These are phyloP conservation scores for Cladophialophora carrionii DNA, from an alignment of 2,329 filamentous ascomycete genomes.

Conservation along the genomic window DNA sequence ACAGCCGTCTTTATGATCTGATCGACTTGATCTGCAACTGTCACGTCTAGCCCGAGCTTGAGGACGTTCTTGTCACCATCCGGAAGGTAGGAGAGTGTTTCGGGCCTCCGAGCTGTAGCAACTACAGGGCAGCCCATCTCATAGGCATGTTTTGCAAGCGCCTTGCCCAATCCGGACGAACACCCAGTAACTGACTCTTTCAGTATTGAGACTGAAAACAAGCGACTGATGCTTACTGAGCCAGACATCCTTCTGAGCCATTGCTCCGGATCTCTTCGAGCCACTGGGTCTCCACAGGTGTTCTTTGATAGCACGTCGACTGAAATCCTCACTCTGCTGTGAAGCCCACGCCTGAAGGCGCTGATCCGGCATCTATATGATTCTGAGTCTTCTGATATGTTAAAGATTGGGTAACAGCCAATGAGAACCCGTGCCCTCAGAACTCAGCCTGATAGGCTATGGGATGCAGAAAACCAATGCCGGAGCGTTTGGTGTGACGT, in stretches of 20 bases:
- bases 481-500: slow-evolving; percentile 10
- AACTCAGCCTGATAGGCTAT: neutral
- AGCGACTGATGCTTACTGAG: slow-evolving; percentile 11
- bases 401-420: slow-evolving; percentile 2
- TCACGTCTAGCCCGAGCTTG: slow-evolving; percentile 47
- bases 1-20: slow-evolving; percentile 43
- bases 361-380: neutral
- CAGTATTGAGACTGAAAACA: neutral
- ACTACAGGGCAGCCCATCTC: slow-evolving; percentile 11
- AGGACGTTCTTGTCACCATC: slow-evolving; percentile 5
- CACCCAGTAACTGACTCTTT: slow-evolving; percentile 15
- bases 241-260: slow-evolving; percentile 19
- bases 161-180: slow-evolving; percentile 14
- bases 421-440: slow-evolving; percentile 1
- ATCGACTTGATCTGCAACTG: slow-evolving; percentile 44
- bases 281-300: neutral
- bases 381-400: neutral
- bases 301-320: neutral
- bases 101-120: slow-evolving; percentile 15
- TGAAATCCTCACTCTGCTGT: neutral
- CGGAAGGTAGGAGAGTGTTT: slow-evolving; percentile 17
- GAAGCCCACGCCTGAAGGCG: neutral
- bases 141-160: slow-evolving; percentile 13
- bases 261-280: neutral
- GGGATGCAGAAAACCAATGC: neutral